Evolutionary conservation across 2,329 filamentous ascomycete species (phyloP).

Genomic region (Pyrenochaeta sp.): DNA sequence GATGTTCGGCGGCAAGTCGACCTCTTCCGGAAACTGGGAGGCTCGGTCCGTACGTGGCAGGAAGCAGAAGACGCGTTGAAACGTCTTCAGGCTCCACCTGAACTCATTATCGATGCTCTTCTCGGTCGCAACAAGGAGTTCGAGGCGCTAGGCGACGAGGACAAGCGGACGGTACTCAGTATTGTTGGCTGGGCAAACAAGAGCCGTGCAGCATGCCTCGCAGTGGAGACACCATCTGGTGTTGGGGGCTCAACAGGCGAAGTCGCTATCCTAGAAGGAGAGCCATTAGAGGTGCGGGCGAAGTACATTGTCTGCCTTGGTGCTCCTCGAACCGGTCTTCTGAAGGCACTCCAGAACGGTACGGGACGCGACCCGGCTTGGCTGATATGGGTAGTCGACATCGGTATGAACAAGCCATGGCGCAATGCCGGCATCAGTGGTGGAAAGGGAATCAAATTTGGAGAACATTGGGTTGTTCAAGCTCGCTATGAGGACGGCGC

Average conservation of each 20-base stretch:
- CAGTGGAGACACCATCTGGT: slow-evolving; percentile 90
- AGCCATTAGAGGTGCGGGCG: slow-evolving; percentile 79
- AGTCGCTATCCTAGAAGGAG: slow-evolving; percentile 70
- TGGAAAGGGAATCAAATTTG: slow-evolving; percentile 87
- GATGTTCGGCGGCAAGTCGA: slow-evolving; percentile 82
- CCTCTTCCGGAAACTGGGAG: slow-evolving; percentile 83
- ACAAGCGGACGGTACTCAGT: slow-evolving; percentile 84
- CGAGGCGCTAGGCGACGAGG: slow-evolving; percentile 82
- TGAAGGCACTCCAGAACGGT: slow-evolving; percentile 75
- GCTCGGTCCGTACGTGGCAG: slow-evolving; percentile 70
- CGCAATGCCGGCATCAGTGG: slow-evolving; percentile 82
- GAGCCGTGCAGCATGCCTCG: slow-evolving; percentile 80
- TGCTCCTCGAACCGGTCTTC: slow-evolving; percentile 82
- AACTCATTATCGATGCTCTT: slow-evolving; percentile 87
- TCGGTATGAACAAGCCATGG: slow-evolving; percentile 86
- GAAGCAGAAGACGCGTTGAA: slow-evolving; percentile 63
- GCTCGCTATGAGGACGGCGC: slow-evolving; percentile 61
- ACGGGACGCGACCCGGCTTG: slow-evolving; percentile 65
- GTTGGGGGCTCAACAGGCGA: slow-evolving; percentile 77
- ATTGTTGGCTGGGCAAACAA: slow-evolving; percentile 95
- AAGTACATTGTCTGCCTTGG: slow-evolving; percentile 86
- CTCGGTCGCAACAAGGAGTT: slow-evolving; percentile 88
- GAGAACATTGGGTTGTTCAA: slow-evolving; percentile 82
- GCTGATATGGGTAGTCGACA: slow-evolving; percentile 84
- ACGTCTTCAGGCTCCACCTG: slow-evolving; percentile 68